Percentiles rank a stretch among this genome's conserved stretches.
Conservation (phyloP, 495 filamentous ascomycete genomes). For the Filosporella fistucella region DNA sequence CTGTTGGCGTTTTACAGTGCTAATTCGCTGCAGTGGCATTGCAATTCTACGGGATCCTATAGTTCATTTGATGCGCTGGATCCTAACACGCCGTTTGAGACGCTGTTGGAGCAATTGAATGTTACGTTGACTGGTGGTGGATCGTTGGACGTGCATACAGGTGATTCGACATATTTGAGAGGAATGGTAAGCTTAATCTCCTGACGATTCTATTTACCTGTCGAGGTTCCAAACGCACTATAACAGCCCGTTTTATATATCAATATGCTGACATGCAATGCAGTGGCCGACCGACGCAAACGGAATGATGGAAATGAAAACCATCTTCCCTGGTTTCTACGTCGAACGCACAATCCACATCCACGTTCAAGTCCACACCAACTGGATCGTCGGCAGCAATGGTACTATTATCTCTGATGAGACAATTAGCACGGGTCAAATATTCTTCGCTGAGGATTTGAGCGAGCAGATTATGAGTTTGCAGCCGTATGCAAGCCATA, state of each 20-base stretch:
- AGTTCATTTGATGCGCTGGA: conserved; percentile 2
- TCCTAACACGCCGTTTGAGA: conserved; percentile 9
- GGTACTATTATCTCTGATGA: conserved; percentile 9
- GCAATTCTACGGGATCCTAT: conserved; percentile 22
- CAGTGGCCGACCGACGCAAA: conserved; percentile 11
- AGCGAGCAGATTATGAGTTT: conserved; percentile 14
- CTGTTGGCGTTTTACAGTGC: no score
- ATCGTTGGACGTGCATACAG: conserved; percentile 11
- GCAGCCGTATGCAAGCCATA: conserved; percentile 15
- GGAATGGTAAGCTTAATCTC: no score
- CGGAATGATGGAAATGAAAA: conserved; percentile 9
- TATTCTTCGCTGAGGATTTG: conserved; percentile 15
- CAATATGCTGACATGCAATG: no score
- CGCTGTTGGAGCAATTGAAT: conserved; percentile 12
- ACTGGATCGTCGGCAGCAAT: conserved; percentile 13
- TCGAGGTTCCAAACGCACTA: no score
- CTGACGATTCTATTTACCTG: no score
- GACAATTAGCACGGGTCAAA: conserved; percentile 13
- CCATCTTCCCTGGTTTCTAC: conserved; percentile 16
- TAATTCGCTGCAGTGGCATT: no score
- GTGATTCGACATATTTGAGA: conserved; percentile 10
- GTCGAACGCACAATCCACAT: conserved; percentile 16
- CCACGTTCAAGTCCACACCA: conserved; percentile 12
- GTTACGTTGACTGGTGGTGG: not conserved
- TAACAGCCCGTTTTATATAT: no score